Evolutionary conservation across 352 stramenopile species (phyloP), one percentile per base, ranked within the genome.

Genomic region (Peronospora belbahrii): DNA sequence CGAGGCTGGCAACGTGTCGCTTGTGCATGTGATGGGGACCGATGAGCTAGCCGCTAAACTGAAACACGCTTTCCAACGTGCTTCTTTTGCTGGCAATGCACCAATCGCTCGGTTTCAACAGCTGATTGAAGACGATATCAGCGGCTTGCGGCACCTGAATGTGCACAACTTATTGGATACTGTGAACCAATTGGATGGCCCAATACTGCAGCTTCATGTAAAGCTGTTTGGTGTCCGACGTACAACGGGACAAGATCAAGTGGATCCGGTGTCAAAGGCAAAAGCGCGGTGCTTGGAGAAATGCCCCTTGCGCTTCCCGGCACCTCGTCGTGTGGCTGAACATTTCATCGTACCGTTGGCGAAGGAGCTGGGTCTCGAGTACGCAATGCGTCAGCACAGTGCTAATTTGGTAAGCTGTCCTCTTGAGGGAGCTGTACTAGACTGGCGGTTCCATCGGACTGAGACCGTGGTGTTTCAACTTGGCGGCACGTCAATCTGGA

Each of bases 391-490:
- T 6, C 27, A 28, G 15, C 60, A 69, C 13, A 51, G 11, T 0
- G 50, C 46, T 0, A 52, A 33, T 24, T 17, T 69, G 2, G 46
- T 57, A 37, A 55, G 38, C 39, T 64, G 46, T 15, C 58, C 49
- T 20, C 19, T 33, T 41, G 31, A 37, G 2, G 24, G 13, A 9
- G 11, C 25, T 4, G 23, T 50, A 42, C n/a, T 60, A 3, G 50
- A 67, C 7, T 85, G 69, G 73, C 71, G 59, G n/a, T 73, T 73
- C 25, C 59, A 67, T 25, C 52, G 46, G 10, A 48, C 30, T 0
- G 59, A 84, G 34, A 61, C 18, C 0, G 59, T 88, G 27, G 42
- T 77, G 2, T 56, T 88, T 10, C 54, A 64, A 10, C 44, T 84
- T 3, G 40, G 32, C 2, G 76, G 73, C 0, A 68, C 63, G 1